Evolutionary conservation across 768 basidiomycete genomes (phyloP).

Genomic region (Amanita rubescens): DNA sequence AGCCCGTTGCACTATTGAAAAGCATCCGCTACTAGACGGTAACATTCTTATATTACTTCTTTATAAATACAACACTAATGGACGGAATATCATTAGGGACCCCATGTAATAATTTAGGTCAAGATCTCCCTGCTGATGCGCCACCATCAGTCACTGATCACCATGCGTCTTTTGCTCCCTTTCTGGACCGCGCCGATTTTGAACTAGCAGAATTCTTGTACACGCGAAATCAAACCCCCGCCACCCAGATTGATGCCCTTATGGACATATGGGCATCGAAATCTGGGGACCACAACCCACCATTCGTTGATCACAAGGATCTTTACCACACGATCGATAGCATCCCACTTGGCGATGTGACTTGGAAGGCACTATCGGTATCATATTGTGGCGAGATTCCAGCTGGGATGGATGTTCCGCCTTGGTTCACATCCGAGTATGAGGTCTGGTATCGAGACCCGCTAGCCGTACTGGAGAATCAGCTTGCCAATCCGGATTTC

Average conservation of each 20-base stretch:
- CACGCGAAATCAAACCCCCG: constrained; percentile 12
- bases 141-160: not conserved
- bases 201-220: constrained; percentile 15
- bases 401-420: constrained; percentile 11
- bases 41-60: not conserved
- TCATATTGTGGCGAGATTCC: constrained; percentile 17
- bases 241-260: constrained; percentile 12
- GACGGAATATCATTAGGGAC: not conserved
- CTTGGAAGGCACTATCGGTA: constrained; percentile 28
- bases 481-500: not conserved
- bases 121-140: not conserved
- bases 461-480: constrained; percentile 17
- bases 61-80: not conserved
- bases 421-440: constrained; percentile 22
- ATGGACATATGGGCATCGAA: constrained; percentile 9
- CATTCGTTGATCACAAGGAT: constrained; percentile 24
- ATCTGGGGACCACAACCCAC: constrained; percentile 19
- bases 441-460: no score
- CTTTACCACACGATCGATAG: constrained; percentile 27
- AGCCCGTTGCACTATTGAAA: not conserved
- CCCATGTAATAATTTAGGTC: not conserved
- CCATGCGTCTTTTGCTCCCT: constrained; percentile 9
- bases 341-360: constrained; percentile 24
- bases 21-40: not conserved
- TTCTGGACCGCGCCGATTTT: constrained; percentile 9